Base-by-base conservation (phyloP, 202 grass and related monocot genomes). In the Musa balbisiana region DNA sequence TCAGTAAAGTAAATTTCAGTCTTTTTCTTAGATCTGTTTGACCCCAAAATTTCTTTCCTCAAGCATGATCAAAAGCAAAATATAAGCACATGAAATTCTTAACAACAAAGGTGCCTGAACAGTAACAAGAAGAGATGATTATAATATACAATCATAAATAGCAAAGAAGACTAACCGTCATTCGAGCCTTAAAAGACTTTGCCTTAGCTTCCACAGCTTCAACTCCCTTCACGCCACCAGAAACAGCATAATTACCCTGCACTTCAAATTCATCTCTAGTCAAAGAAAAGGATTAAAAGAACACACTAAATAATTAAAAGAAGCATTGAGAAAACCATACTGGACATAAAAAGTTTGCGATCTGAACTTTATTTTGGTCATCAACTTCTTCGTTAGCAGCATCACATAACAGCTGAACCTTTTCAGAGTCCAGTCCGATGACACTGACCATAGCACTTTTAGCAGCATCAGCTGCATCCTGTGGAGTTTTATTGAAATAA, bases 181-280 rank as follows among this genome's bases (percentile, higher is more conserved):
- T 99, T 66, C 89, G 90, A 72, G 95, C 95, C 80, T 99, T 99
- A 51, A 99, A 99, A 49, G 89, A 99, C 80, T 99, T 99, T 59
- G 95, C 95, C 85, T 94, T 99, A 29, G 82, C 89, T 92, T 99
- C 95, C 75, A 99, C 88, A 20, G 78, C 81, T 88, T 99, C 95
- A 70, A 99, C 85, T 82, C 95, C 95, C 80, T 88, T 99, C 67
- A 99, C 80, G 79, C 95, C 95, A 82, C 95, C 95, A 64, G 95
- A 99, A 88, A 99, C 89, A 80, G 87, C 91, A 87, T 99, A 94
- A 71, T 98, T 98, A 24, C 95, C 95, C 95, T 98, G 81, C 19
- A 72, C 54, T 70, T 73, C 73, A 51, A 58, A 69, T 62, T 53
- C 21, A 69, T 52, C 74, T 73, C 71, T 81, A 51, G 71, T 81